A percentile compares a stretch with the other conserved stretches of the same genome.
These are phyloP conservation scores for Colletotrichum filicis DNA, from an alignment of 2,329 filamentous ascomycete species.

Conservation along the genomic window DNA sequence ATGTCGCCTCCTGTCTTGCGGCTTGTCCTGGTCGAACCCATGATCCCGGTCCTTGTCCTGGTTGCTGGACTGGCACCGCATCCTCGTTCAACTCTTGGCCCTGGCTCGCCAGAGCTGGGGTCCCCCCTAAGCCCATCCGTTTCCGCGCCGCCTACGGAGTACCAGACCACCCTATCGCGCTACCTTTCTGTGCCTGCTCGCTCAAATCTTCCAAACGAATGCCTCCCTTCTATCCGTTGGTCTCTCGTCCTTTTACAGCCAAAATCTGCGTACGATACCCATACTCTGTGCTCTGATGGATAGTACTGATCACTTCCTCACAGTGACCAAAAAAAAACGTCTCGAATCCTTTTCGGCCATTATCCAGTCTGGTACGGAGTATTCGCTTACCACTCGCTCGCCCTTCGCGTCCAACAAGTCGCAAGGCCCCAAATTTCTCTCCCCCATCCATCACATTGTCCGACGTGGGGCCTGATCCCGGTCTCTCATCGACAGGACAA, in stretches of 20 bases:
- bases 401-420: slow-evolving; percentile 12
- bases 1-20: slow-evolving; percentile 27
- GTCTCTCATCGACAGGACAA: slow-evolving; percentile 25
- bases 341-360: neutral
- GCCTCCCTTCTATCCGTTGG: neutral
- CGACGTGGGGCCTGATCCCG: slow-evolving; percentile 31
- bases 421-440: slow-evolving; percentile 29
- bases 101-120: slow-evolving; percentile 1
- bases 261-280: neutral
- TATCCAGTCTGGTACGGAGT: neutral
- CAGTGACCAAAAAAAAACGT: neutral
- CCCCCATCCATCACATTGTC: slow-evolving; percentile 30
- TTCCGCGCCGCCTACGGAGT: slow-evolving; percentile 28
- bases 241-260: neutral
- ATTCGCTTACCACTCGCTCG: slow-evolving; percentile 15
- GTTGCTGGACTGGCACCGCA: neutral
- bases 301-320: too few species aligned
- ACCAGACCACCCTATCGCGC: neutral
- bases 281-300: too few species aligned
- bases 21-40: slow-evolving; percentile 22
- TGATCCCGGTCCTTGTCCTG: slow-evolving; percentile 30
- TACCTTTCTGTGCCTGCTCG: neutral
- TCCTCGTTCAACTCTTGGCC: slow-evolving; percentile 17
- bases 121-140: slow-evolving; percentile 20
- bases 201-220: slow-evolving; percentile 4